Evolutionary conservation across 164 flowering plant species (phyloP).

Genomic region (Chimonanthus salicifolius): DNA sequence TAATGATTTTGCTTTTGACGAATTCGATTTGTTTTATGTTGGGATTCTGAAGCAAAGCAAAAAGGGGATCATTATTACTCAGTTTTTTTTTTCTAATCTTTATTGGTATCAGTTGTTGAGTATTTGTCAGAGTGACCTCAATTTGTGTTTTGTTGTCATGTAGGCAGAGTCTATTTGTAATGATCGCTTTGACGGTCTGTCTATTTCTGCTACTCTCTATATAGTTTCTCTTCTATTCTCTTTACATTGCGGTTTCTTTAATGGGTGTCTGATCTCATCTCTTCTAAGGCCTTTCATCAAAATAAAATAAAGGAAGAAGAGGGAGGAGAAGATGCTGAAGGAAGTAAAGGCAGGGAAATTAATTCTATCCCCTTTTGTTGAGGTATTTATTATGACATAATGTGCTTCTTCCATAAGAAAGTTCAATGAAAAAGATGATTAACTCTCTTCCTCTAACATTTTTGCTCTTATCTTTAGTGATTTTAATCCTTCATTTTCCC

Average conservation of each 20-base stretch:
- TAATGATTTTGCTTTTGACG: conserved; percentile 47
- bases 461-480: background rate
- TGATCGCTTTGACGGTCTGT: background rate
- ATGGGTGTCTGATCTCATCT: background rate
- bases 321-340: background rate
- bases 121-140: conserved; percentile 14
- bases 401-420: too few relatives aligned
- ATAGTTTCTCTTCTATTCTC: background rate
- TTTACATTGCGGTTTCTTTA: background rate
- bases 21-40: conserved; percentile 3
- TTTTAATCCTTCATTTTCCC: background rate
- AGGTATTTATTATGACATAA: background rate
- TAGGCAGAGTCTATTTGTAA: conserved; percentile 29
- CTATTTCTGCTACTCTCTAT: background rate
- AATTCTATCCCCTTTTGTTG: background rate
- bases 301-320: background rate
- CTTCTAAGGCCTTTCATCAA: background rate
- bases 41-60: conserved; percentile 19
- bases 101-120: conserved; percentile 17
- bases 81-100: background rate
- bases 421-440: too few relatives aligned
- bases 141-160: conserved; percentile 21
- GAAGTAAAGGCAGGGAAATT: background rate
- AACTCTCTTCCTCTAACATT: too few relatives aligned
- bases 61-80: conserved; percentile 40